Evolutionary conservation across 1,284 basidiomycete genomes (phyloP), one percentile per base, ranked within the genome.

Genomic region (Cutaneotrichosporon spelunceum): DNA sequence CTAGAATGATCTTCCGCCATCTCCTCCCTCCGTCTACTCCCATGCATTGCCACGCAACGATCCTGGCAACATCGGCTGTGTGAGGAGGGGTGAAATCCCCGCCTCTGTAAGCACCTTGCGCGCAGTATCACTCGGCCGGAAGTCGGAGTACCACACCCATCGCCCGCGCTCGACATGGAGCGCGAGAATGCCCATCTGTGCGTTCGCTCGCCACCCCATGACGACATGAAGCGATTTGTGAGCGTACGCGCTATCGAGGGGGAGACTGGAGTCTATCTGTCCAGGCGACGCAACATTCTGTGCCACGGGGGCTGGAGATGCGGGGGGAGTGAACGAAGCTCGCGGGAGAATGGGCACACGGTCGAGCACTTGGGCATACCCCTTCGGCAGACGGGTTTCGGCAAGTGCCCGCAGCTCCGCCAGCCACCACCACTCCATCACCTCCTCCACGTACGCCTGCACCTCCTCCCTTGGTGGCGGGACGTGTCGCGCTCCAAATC

Each of bases 371-470:
- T 2, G 14, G 6, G 24, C 48, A 16, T 30, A 50, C 26, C 48
- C 48, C 27, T 30, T 50, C 27, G 48, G 48, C 48, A 50, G 7
- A 4, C 48, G 10, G 14, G 26, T 50, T 27, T 50, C 27, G 10
- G 48, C 48, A 2, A 50, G 13, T 7, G 23, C 21, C 13, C 52
- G 52, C 52, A 53, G 24, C 1, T 14, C 21, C 4, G 21, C 13
- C 5, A 53, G 52, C 52, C 52, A 53, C 34, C 33, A 34, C 52
- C 52, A 53, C 16, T 34, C 52, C 34, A 53, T 34, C 34, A 24
- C 33, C 52, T 53, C 52, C 14, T 21, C 19, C 29, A 53, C 52
- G 34, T 39, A 53, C 11, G 33, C 19, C 6, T 36, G n/a, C 13
- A 53, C 52, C 2, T 36, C 34, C 11, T 33, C 52, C 21, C 52